phyloP scores from a whole-genome alignment of 2,329 filamentous ascomycete genomes.

The Ophiocordyceps australis region DNA sequence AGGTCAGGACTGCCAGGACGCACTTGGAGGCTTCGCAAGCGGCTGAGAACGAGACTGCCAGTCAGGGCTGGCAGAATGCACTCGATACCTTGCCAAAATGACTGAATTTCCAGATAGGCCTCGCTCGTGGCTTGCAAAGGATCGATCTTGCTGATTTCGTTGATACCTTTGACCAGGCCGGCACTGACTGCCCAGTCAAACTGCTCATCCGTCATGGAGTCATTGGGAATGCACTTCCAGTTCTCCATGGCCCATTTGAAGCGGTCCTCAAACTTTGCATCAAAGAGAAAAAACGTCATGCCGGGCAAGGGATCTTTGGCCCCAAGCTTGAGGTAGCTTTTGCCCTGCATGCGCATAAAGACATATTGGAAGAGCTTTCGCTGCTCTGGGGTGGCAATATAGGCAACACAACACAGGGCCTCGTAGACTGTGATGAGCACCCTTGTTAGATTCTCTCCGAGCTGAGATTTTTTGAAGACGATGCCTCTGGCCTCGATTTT shows the following conservation, averaged over 20 bases:
- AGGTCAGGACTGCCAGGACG: constrained; percentile 41
- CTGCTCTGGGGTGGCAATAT: constrained; percentile 40
- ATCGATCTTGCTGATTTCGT: constrained; percentile 35
- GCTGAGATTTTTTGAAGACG: constrained; percentile 24
- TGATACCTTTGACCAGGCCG: constrained; percentile 49
- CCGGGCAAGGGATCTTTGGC: constrained; percentile 60
- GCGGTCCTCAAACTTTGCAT: constrained; percentile 35
- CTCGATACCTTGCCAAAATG: constrained; percentile 65
- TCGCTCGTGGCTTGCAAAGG: constrained; percentile 12
- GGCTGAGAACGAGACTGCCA: constrained; percentile 57
- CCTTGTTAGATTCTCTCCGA: constrained; percentile 28
- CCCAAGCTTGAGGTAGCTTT: constrained; percentile 59
- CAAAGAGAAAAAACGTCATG: constrained; percentile 70
- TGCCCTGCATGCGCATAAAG: constrained; percentile 55
- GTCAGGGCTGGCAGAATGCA: constrained; percentile 58
- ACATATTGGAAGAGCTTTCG: constrained; percentile 57
- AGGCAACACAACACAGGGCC: constrained; percentile 66
- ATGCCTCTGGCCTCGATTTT: constrained; percentile 28
- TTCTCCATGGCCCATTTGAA: constrained; percentile 19
- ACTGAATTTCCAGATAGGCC: constrained; percentile 31
- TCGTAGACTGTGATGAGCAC: constrained; percentile 76
- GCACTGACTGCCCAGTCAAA: constrained; percentile 81
- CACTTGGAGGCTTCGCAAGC: constrained; percentile 61
- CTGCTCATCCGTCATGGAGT: constrained; percentile 46
- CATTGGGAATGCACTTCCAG: constrained; percentile 31